These are phyloP conservation scores for Blastocystis sp. DNA, from an alignment of 352 stramenopile species.

Conservation along the genomic window DNA sequence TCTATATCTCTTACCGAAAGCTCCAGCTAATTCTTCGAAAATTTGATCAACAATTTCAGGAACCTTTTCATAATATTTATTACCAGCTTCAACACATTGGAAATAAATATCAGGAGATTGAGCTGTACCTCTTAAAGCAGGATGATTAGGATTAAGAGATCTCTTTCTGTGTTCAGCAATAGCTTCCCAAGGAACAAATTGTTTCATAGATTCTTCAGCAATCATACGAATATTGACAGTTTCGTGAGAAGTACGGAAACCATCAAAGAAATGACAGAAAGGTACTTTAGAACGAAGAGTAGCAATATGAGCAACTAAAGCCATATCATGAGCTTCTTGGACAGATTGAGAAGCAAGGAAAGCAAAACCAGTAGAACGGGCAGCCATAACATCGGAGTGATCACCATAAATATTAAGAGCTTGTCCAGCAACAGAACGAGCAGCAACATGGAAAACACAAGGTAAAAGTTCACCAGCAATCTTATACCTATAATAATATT, in stretches of 20 bases:
- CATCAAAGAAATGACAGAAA: slow-evolving; percentile 75
- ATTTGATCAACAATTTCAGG: slow-evolving; percentile 55
- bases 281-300: slow-evolving; percentile 65
- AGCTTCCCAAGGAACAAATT: slow-evolving; percentile 53
- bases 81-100: slow-evolving; percentile 61
- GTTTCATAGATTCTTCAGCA: slow-evolving; percentile 50
- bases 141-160: slow-evolving; percentile 44
- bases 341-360: slow-evolving; percentile 65
- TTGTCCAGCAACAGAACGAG: slow-evolving; percentile 49
- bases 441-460: slow-evolving; percentile 66
- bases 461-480: slow-evolving; percentile 61
- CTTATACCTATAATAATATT: too few relatives aligned
- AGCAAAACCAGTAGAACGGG: slow-evolving; percentile 63
- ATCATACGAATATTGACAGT: slow-evolving; percentile 58
- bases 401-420: slow-evolving; percentile 53
- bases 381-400: slow-evolving; percentile 70
- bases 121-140: slow-evolving; percentile 45
- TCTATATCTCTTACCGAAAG: slow-evolving; percentile 56
- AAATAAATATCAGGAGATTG: slow-evolving; percentile 68
- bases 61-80: slow-evolving; percentile 56
- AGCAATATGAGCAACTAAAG: slow-evolving; percentile 62
- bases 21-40: slow-evolving; percentile 54
- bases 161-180: slow-evolving; percentile 51
- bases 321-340: slow-evolving; percentile 68
- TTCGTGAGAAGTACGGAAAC: slow-evolving; percentile 53